Conservation (phyloP, 73 alveolate species). For the Tetrahymena thermophila region DNA sequence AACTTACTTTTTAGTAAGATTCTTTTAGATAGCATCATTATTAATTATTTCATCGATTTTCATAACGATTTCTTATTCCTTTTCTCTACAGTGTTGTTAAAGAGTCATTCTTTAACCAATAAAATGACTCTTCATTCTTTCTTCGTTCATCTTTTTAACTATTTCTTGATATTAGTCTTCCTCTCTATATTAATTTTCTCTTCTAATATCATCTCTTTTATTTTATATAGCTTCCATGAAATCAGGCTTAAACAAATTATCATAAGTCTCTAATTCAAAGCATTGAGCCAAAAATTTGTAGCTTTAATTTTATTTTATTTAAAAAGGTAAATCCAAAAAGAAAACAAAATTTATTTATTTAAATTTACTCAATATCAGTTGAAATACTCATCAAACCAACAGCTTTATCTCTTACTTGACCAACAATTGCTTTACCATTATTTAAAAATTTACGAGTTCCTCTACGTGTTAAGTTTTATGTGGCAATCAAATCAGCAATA, state of each 20-base stretch:
- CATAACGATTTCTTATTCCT: slow-evolving; percentile 63
- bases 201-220: slow-evolving; percentile 69
- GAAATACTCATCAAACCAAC: slow-evolving; percentile 94
- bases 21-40: slow-evolving; percentile 64
- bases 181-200: slow-evolving; percentile 66
- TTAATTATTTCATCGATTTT: slow-evolving; percentile 63
- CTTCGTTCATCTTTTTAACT: slow-evolving; percentile 77
- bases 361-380: slow-evolving; percentile 80
- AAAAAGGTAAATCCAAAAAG: too few relatives aligned
- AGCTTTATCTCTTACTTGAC: slow-evolving; percentile 97
- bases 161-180: slow-evolving; percentile 59
- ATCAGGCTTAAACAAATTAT: slow-evolving; percentile 89
- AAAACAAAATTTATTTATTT: too few relatives aligned
- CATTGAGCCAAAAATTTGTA: slow-evolving; percentile 82
- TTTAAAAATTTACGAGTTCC: slow-evolving; percentile 25
- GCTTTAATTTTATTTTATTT: background rate
- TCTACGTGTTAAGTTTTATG: slow-evolving; percentile 61
- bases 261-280: slow-evolving; percentile 93
- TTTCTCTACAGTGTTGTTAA: slow-evolving; percentile 74
- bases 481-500: slow-evolving; percentile 87
- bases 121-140: slow-evolving; percentile 92
- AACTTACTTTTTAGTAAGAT: slow-evolving; percentile 66
- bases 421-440: slow-evolving; percentile 87
- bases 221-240: slow-evolving; percentile 94
- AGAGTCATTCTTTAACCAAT: slow-evolving; percentile 91